Evolutionary conservation across 768 basidiomycete species (phyloP).

Genomic region (Mycena filopes): DNA sequence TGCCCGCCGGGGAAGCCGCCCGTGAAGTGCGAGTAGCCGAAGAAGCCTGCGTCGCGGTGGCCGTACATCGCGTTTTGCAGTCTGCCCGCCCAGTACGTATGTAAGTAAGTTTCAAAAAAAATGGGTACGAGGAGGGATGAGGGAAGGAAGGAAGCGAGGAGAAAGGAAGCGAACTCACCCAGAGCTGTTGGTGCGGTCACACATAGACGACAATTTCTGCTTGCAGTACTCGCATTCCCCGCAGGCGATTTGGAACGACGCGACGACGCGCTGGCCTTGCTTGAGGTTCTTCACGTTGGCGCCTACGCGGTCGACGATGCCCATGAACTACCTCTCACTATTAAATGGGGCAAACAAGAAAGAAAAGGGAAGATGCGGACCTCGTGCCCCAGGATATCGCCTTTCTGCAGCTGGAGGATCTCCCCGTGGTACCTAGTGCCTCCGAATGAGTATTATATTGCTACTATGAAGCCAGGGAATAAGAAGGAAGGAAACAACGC

Average conservation of each 20-base stretch:
- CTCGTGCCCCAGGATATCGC: conserved; percentile 83
- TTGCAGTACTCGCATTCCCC: conserved; percentile 79
- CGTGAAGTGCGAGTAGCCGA: conserved; percentile 77
- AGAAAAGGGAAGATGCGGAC: conserved; percentile 39
- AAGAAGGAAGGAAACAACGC: conserved; percentile 9
- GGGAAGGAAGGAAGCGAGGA: too few species aligned
- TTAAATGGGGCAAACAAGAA: neutral
- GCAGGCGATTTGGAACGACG: conserved; percentile 82
- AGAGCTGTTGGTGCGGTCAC: conserved; percentile 77
- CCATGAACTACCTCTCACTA: conserved; percentile 62
- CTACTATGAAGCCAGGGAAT: too few species aligned
- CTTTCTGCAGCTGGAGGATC: conserved; percentile 74
- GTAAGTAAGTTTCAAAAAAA: too few species aligned
- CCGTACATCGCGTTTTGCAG: conserved; percentile 72
- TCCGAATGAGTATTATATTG: too few species aligned
- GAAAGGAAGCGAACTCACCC: conserved; percentile 48
- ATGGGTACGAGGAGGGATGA: too few species aligned
- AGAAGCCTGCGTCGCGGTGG: conserved; percentile 75
- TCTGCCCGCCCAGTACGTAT: conserved; percentile 35
- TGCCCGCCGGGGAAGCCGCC: conserved; percentile 82
- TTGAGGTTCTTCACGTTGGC: conserved; percentile 69
- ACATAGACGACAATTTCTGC: conserved; percentile 77
- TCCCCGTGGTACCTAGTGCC: conserved; percentile 75
- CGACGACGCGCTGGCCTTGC: conserved; percentile 78
- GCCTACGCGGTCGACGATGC: conserved; percentile 73